A percentile compares a stretch with the other conserved stretches of the same genome.
These are phyloP conservation scores for Coniferiporia sulphurascens DNA, from an alignment of 1,284 basidiomycete genomes.

Conservation along the genomic window DNA sequence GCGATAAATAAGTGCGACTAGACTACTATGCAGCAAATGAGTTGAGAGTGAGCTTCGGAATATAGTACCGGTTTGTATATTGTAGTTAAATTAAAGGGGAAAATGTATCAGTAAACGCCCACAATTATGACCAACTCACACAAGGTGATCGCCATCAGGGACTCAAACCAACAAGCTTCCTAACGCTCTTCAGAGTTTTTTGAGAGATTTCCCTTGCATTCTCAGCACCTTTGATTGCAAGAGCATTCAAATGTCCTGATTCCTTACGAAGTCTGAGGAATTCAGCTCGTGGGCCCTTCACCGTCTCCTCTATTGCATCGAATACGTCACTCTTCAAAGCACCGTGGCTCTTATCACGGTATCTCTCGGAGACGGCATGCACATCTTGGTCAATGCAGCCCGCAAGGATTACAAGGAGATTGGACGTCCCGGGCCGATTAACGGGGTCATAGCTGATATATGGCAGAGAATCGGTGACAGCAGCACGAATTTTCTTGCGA, in stretches of 20 bases:
- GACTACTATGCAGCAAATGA: no score
- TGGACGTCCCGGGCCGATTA: slow-evolving; percentile 76
- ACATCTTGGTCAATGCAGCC: slow-evolving; percentile 57
- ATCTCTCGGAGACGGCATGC: slow-evolving; percentile 43
- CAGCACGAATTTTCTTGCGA: slow-evolving; percentile 66
- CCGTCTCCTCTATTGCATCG: slow-evolving; percentile 65
- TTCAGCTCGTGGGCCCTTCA: slow-evolving; percentile 68
- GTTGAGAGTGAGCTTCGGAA: no score
- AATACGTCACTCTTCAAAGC: slow-evolving; percentile 70
- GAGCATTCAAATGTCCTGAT: slow-evolving; percentile 52
- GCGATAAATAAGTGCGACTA: no score
- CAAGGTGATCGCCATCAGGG: slow-evolving; percentile 13
- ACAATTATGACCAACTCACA: no score
- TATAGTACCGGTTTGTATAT: no score
- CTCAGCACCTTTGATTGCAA: slow-evolving; percentile 62
- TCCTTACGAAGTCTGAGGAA: slow-evolving; percentile 65
- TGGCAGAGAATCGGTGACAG: slow-evolving; percentile 79
- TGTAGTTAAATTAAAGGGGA: no score
- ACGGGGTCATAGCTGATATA: slow-evolving; percentile 77
- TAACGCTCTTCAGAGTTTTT: slow-evolving; percentile 64
- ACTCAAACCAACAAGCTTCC: slow-evolving; percentile 59
- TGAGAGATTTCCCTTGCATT: slow-evolving; percentile 60
- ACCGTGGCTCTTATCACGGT: slow-evolving; percentile 56
- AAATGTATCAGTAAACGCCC: no score
- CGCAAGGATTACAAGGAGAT: slow-evolving; percentile 75